Evolutionary conservation across 495 filamentous ascomycete genomes (phyloP).

Genomic region (Penicillium manginii): DNA sequence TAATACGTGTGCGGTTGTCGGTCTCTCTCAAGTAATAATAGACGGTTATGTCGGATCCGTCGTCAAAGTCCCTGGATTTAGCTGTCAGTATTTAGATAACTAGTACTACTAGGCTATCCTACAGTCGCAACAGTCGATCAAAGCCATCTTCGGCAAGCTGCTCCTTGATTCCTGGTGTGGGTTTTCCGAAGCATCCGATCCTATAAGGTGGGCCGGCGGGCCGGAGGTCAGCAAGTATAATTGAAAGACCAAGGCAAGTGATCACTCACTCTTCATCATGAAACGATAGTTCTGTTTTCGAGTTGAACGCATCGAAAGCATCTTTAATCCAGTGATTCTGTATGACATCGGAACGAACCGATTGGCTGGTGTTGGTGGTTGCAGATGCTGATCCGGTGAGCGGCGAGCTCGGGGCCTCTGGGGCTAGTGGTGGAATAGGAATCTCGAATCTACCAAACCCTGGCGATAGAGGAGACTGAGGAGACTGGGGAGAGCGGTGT

Average conservation of each 20-base stretch:
- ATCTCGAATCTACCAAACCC: constrained; percentile 33
- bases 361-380: constrained; percentile 37
- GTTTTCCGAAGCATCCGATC: constrained; percentile 53
- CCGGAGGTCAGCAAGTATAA: neutral
- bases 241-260: neutral
- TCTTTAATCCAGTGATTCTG: constrained; percentile 57
- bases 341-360: constrained; percentile 31
- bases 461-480: constrained; percentile 39
- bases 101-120: constrained; percentile 15
- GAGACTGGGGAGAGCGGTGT: constrained; percentile 36
- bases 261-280: constrained; percentile 45
- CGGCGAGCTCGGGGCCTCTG: constrained; percentile 47
- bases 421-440: constrained; percentile 42
- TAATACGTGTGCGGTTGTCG: constrained; percentile 61
- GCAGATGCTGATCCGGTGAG: constrained; percentile 38
- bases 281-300: constrained; percentile 42
- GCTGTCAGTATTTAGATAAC: neutral
- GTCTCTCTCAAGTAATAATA: constrained; percentile 57
- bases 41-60: constrained; percentile 53
- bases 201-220: constrained; percentile 27
- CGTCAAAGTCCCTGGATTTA: constrained; percentile 37
- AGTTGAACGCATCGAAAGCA: constrained; percentile 47
- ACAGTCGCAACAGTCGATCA: constrained; percentile 51
- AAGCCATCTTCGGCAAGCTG: constrained; percentile 42
- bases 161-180: constrained; percentile 40